These are phyloP conservation scores for Caloboletus inedulis DNA, from an alignment of 1,284 basidiomycete genomes.

Conservation along the genomic window DNA sequence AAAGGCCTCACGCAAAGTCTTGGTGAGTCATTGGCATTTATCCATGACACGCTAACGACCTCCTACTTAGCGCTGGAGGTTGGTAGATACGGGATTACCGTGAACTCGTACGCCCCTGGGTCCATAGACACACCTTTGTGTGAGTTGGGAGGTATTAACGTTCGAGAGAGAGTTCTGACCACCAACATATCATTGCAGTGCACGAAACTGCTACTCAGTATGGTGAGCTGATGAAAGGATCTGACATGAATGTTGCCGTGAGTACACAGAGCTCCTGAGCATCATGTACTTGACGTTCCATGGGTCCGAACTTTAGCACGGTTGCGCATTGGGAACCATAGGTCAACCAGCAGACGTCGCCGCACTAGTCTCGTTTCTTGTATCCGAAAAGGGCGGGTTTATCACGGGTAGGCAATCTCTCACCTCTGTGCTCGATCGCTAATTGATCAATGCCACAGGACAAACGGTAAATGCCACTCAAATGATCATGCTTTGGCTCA, in stretches of 20 bases:
- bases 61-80: slow-evolving; percentile 1
- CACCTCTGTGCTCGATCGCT: not conserved
- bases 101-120: slow-evolving; percentile 1
- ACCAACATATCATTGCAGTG: not conserved
- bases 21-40: not conserved
- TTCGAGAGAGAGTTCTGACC: not conserved
- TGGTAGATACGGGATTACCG: not conserved
- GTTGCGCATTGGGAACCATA: slow-evolving; percentile 6
- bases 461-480: slow-evolving; percentile 1
- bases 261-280: not conserved
- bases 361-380: slow-evolving; percentile 5
- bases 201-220: not conserved
- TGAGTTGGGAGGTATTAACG: not conserved
- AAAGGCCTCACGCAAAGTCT: slow-evolving; percentile 9
- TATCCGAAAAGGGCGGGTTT: slow-evolving; percentile 1
- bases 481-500: not conserved
- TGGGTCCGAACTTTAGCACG: not conserved
- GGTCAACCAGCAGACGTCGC: slow-evolving; percentile 6
- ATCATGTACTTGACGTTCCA: not conserved
- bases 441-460: not conserved
- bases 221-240: not conserved
- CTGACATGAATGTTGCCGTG: not conserved
- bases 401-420: slow-evolving; percentile 1
- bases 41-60: not conserved
- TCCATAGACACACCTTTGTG: slow-evolving; percentile 4